Base-by-base conservation (phyloP, 192 early-diverging fungal species). In the Haplosporangium gracile region DNA sequence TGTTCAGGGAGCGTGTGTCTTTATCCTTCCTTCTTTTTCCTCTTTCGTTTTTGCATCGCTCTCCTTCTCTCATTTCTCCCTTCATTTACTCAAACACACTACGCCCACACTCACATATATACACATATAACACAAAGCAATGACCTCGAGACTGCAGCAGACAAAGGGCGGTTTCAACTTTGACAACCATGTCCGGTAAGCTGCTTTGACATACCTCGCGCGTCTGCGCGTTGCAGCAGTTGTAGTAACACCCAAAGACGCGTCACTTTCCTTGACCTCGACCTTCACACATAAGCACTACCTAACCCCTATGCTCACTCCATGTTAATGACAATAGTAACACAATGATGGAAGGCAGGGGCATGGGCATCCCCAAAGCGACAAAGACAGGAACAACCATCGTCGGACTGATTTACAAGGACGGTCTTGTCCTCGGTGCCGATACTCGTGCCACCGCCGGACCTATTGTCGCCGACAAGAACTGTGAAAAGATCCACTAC, bases 401-500 rank as follows among this genome's bases (percentile, higher is more conserved):
- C 90, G 96, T 96, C 68, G 98, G 98, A 49, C 84, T 97, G 40
- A 91, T 98, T 49, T 99, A 91, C 94, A 97, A 98, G 89, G 97
- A 98, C 87, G 98, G 98, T 53, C 88, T 99, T 47, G 92, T 97
- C 22, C 93, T 99, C 51, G 98, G 98, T 9, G 98, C 98, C 29
- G 98, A 99, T 88, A 99, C 98, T 16, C 95, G 98, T 86, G 97
- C 98, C 38, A 99, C 98, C 13, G 93, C 93, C 47, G 98, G 97
- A 29, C 92, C 98, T 32, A 99, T 98, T 83, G 98, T 99, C 15
- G 96, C 97, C 1, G 98, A 99, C 92, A 99, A 99, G 91, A 99
- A 99, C 90, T 99, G 98, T 90, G 94, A 96, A 91, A 99, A 99
- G 92, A 98, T 99, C 75, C 98, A 98, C 92, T 98, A 98, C 83